These are phyloP conservation scores for Coemansia sp. DNA, from an alignment of 192 early-diverging fungal species.

Conservation along the genomic window DNA sequence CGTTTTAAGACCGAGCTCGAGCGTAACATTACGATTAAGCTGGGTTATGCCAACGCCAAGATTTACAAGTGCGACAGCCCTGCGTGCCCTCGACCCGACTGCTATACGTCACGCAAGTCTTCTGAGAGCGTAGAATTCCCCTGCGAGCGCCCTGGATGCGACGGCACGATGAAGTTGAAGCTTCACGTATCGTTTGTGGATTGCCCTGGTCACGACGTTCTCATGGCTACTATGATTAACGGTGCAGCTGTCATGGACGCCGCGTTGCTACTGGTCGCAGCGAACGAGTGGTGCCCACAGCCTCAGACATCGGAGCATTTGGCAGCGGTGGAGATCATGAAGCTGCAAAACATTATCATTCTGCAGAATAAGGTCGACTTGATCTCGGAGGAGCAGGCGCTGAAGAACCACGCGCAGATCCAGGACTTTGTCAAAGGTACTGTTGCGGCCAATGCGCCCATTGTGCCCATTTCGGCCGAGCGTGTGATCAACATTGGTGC, in stretches of 20 bases:
- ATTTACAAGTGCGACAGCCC: conserved; percentile 97
- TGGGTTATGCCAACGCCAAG: conserved; percentile 99
- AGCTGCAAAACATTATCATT: conserved; percentile 94
- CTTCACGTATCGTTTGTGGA: conserved; percentile 98
- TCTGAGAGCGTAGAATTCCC: conserved; percentile 83
- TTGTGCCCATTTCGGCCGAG: conserved; percentile 98
- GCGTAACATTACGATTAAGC: conserved; percentile 99
- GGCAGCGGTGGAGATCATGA: conserved; percentile 99
- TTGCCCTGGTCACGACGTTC: conserved; percentile 99
- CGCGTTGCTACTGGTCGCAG: conserved; percentile 94
- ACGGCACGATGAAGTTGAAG: conserved; percentile 81
- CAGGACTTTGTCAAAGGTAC: conserved; percentile 92
- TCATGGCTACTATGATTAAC: conserved; percentile 99
- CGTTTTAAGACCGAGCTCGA: conserved; percentile 98
- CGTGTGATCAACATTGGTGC: conserved; percentile 99
- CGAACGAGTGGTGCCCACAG: conserved; percentile 98
- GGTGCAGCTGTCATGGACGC: conserved; percentile 99
- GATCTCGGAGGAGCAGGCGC: conserved; percentile 89
- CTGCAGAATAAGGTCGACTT: conserved; percentile 99
- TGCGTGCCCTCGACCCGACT: conserved; percentile 93
- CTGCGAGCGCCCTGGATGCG: conserved; percentile 86
- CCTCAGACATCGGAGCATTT: conserved; percentile 98
- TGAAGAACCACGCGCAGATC: conserved; percentile 90
- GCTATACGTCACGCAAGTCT: conserved; percentile 87
- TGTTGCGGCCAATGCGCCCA: conserved; percentile 91